Conservation (phyloP, 2,329 filamentous ascomycete species). For the Calonectria crousiana region DNA sequence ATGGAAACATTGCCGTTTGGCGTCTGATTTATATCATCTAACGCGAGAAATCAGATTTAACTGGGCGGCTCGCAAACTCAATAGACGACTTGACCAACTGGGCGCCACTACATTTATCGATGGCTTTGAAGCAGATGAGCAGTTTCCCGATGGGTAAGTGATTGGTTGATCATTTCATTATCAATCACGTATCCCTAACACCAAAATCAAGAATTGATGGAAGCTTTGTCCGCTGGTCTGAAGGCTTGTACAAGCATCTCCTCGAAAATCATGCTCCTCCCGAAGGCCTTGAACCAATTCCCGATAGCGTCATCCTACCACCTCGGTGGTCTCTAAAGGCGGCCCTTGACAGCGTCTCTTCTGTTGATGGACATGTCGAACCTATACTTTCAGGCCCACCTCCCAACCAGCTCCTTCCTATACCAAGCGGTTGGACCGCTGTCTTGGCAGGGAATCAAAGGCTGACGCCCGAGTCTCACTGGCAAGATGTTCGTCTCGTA, state of each 20-base stretch:
- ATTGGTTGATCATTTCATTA: background rate
- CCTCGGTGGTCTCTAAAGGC: slow-evolving; percentile 70
- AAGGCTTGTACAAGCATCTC: slow-evolving; percentile 75
- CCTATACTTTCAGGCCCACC: slow-evolving; percentile 39
- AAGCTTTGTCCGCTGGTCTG: slow-evolving; percentile 82
- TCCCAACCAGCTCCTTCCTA: slow-evolving; percentile 59
- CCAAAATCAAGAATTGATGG: slow-evolving; percentile 76
- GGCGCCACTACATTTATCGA: slow-evolving; percentile 83
- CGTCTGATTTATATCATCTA: background rate
- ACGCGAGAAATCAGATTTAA: slow-evolving; percentile 75
- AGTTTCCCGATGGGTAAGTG: slow-evolving; percentile 90
- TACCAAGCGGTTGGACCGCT: slow-evolving; percentile 69
- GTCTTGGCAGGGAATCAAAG: slow-evolving; percentile 75
- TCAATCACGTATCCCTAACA: background rate
- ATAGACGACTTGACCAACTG: slow-evolving; percentile 85
- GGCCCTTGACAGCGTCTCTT: slow-evolving; percentile 5
- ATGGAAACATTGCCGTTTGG: slow-evolving; percentile 44
- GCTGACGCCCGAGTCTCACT: slow-evolving; percentile 82
- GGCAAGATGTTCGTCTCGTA: slow-evolving; percentile 94
- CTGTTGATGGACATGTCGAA: slow-evolving; percentile 27
- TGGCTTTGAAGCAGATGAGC: slow-evolving; percentile 90
- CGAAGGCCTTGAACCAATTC: slow-evolving; percentile 74
- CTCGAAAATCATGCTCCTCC: slow-evolving; percentile 78
- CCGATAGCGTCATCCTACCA: slow-evolving; percentile 79
- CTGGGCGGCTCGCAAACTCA: slow-evolving; percentile 89